Evolutionary conservation across 2,329 filamentous ascomycete species (phyloP), one percentile per base, ranked within the genome.

Genomic region (Diaporthe ampelina): DNA sequence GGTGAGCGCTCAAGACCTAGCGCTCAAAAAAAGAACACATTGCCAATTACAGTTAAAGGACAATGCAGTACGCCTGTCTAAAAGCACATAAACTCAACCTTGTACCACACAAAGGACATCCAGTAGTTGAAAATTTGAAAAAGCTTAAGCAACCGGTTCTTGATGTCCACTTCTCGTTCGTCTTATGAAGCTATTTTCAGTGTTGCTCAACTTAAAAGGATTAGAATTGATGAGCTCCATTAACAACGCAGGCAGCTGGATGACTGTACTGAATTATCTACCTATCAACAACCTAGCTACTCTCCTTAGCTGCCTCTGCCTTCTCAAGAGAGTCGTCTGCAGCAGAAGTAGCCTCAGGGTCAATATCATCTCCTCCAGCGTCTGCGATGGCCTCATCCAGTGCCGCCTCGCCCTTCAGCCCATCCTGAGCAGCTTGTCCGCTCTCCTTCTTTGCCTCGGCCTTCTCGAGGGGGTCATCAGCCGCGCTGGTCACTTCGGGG

Each of bases 361-460:
- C 48, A 32, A 72, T 24, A 6, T 63, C 58, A 11, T 63, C 70
- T 9, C 63, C 70, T 2, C 73, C 73, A 11, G 43, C 29, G 8
- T 69, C 70, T 7, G 70, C 73, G 9, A 75, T 75, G 7, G 73
- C 73, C 21, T 73, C 70, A 13, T 75, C 73, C 48, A 75, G 29
- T 1, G 70, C 73, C 24, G 72, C 70, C 45, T 75, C 70, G 6
- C 70, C 70, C 43, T 70, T 70, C 43, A 75, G 43, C 7, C 73
- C 73, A 5, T 73, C 73, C 19, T 48, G 61, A 0, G 70, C 63
- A 43, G 70, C 54, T 17, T 37, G 70, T 13, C 70, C 70, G 32
- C 37, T 73, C 45, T 75, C 73, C 26, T 75, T 75, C 61, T 71
- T 75, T 0, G 61, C 73, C 52, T 75, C 73, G 3, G 70, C 73